Conservation (phyloP, 192 early-diverging fungal genomes). For the Mortierella antarctica region DNA sequence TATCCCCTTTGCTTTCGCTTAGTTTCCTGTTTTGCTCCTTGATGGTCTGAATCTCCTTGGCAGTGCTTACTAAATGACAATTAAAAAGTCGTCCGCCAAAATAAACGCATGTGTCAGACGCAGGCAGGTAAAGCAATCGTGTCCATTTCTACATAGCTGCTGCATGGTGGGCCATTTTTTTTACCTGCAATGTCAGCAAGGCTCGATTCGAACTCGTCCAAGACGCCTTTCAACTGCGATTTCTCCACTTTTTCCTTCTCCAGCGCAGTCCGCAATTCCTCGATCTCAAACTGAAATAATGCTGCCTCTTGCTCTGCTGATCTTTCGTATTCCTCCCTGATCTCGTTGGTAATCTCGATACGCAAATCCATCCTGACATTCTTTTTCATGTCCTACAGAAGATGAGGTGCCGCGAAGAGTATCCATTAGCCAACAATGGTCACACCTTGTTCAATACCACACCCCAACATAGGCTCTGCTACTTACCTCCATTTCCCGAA, state of each 20-base stretch:
- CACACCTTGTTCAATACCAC: background rate
- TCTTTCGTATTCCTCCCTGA: slow-evolving; percentile 48
- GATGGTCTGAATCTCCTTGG: slow-evolving; percentile 33
- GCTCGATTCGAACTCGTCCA: slow-evolving; percentile 50
- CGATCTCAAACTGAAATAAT: slow-evolving; percentile 43
- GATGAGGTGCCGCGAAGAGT: background rate
- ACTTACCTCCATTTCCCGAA: slow-evolving; percentile 51
- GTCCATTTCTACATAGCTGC: background rate
- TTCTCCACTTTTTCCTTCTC: slow-evolving; percentile 43
- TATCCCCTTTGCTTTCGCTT: slow-evolving; percentile 30
- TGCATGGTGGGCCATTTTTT: no score
- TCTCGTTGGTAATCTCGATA: slow-evolving; percentile 52
- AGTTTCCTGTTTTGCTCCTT: slow-evolving; percentile 47
- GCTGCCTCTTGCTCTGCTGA: slow-evolving; percentile 50
- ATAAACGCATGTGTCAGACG: no score
- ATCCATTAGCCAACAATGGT: background rate
- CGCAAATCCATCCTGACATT: slow-evolving; percentile 50
- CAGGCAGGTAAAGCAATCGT: background rate
- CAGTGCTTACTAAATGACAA: slow-evolving; percentile 30
- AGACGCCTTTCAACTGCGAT: slow-evolving; percentile 24
- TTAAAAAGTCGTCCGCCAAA: no score
- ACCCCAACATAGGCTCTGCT: background rate
- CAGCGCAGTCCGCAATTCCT: slow-evolving; percentile 25
- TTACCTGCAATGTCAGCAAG: slow-evolving; percentile 51
- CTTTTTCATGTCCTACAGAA: slow-evolving; percentile 49